These are phyloP conservation scores for Leishmania tropica DNA, from an alignment of 208 protist species.

Conservation along the genomic window DNA sequence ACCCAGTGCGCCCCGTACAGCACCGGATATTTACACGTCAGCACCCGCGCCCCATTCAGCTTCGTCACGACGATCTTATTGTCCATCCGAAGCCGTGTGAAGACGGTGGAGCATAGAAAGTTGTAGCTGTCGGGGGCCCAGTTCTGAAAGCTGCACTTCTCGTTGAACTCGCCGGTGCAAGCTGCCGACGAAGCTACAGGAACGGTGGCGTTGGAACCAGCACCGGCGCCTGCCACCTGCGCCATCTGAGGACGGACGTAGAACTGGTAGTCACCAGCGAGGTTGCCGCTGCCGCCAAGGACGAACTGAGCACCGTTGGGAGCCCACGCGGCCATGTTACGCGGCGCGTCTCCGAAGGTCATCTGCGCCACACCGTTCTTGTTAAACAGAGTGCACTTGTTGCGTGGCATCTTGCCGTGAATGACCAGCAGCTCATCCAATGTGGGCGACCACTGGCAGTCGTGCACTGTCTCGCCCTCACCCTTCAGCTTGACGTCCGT, in stretches of 20 bases:
- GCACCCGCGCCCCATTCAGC: slow-evolving; percentile 69
- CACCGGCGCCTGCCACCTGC: background rate
- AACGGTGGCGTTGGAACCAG: background rate
- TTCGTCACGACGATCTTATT: slow-evolving; percentile 85
- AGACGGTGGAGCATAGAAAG: slow-evolving; percentile 82
- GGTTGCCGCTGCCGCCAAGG: slow-evolving; percentile 86
- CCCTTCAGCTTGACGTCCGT: slow-evolving; percentile 72
- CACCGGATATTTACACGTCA: slow-evolving; percentile 71
- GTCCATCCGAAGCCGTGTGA: slow-evolving; percentile 83
- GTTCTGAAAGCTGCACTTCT: slow-evolving; percentile 84
- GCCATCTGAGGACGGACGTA: slow-evolving; percentile 39
- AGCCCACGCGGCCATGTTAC: slow-evolving; percentile 82
- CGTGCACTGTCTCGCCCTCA: slow-evolving; percentile 83
- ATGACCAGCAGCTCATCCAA: slow-evolving; percentile 87
- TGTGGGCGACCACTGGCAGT: slow-evolving; percentile 81
- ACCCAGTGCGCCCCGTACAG: slow-evolving; percentile 88
- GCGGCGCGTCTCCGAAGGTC: slow-evolving; percentile 85
- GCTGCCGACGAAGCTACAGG: slow-evolving; percentile 24
- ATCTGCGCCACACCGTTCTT: slow-evolving; percentile 76
- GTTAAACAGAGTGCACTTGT: slow-evolving; percentile 89
- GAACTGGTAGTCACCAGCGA: slow-evolving; percentile 89
- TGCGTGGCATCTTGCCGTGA: slow-evolving; percentile 89
- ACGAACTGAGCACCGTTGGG: slow-evolving; percentile 74
- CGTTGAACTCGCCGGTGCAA: slow-evolving; percentile 74
- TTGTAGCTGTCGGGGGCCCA: slow-evolving; percentile 87